Evolutionary conservation across 371 early-diverging fungal genomes (phyloP), one percentile per base, ranked within the genome.

Genomic region (Apophysomyces trapeziformis): DNA sequence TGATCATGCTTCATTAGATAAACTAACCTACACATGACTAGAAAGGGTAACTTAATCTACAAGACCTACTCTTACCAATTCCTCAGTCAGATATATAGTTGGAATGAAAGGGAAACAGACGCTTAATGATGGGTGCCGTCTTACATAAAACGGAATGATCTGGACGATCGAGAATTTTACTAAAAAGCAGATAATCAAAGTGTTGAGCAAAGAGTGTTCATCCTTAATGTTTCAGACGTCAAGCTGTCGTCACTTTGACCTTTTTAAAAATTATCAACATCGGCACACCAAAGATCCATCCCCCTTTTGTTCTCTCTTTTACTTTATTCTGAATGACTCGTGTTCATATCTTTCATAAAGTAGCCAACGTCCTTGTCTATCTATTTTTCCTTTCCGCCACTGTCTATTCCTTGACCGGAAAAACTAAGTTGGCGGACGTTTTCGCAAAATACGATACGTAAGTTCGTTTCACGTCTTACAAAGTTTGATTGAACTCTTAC

Each of bases 351-450:
- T 73, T 72, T 67, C 85, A 83, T 64, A 88, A 87, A 79, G 76
- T 86, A 61, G 75, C 80, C 67, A 92, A 92, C 79, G 85, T 89
- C 43, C 43, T 90, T 38, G 90, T 87, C 59, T 92, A 89, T 70
- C 74, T 90, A 60, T 83, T 87, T 70, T 83, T 92, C 72, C 71
- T 89, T 14, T 82, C 86, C 43, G 82, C 86, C 18, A 88, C 87
- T 57, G 68, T 92, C 37, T 89, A 89, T 71, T 50, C 54, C 5
- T 50, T 50, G 21, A 21, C 54, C 9, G 54, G 54, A 21, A 50
- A 21, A 21, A 18, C 54, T 11, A 9, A 41, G 32, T 60, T 66
- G 38, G 68, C 62, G 6, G 62, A 61, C 9, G 26, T 67, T 16
- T 62, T 67, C 44, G 50, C 12, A 6, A 57, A 54, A 37, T 67